Evolutionary conservation across 2,329 filamentous ascomycete genomes (phyloP), one percentile per base, ranked within the genome.

Genomic region (Arachnomyces sp.): DNA sequence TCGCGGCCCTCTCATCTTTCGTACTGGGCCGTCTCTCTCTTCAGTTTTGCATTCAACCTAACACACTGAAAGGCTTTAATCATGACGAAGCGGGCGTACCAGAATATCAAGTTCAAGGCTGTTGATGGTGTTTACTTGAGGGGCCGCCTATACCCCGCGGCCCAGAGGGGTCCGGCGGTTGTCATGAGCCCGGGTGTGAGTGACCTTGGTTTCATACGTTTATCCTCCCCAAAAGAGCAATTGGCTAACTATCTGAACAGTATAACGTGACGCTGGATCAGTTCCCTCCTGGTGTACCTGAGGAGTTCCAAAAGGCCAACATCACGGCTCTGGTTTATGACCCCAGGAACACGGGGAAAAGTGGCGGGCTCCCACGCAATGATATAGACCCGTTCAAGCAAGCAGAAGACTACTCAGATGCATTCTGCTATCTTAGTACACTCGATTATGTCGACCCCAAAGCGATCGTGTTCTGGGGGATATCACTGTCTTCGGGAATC

Each of bases 91-190:
- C 5, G 20, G 9, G 20, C 20, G 20, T 25, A 28, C 18, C 15
- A 50, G 43, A 52, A 60, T 31, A 55, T 67, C 31, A 57, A 65
- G 40, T 64, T 66, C 52, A 56, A 59, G 35, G 64, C 65, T 6
- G 33, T 64, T 3, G 65, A 69, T 46, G 63, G 63, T 8, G 29
- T 65, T 2, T 60, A 49, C 4, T 48, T 68, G 7, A 50, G 58
- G 13, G 66, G 64, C 7, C 53, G 48, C 45, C 46, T 68, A 14
- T 67, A 58, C 44, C 52, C 56, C 17, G 58, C 55, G 7, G 39
- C 29, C n/a, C 14, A 7, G n/a, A 32, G 39, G 11, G 43, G 43
- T 3, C 43, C 43, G n/a, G 43, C 40, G 2, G 30, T 45, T n/a
- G 43, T 45, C 20, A 30, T 43, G 14, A 43, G 15, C 9, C 43